These are phyloP conservation scores for Linaria vulgaris DNA, from an alignment of 257 asterid genomes.

Conservation along the genomic window DNA sequence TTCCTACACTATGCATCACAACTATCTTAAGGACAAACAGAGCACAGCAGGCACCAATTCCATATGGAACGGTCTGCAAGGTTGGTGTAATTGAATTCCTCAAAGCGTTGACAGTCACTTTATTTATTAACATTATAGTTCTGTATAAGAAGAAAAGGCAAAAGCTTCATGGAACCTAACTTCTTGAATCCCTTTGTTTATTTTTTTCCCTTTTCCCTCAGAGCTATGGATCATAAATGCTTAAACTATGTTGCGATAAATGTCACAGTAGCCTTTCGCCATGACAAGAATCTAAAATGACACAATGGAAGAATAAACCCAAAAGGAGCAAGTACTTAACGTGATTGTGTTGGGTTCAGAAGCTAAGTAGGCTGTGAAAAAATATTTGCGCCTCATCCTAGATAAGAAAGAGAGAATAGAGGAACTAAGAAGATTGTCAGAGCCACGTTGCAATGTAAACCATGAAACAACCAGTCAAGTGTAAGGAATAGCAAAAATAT, in stretches of 20 bases:
- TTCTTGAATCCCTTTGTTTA: background rate
- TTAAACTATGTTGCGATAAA: background rate
- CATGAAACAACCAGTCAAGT: background rate
- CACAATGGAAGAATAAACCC: background rate
- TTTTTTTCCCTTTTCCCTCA: background rate
- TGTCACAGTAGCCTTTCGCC: background rate
- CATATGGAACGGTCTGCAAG: slow-evolving; percentile 1
- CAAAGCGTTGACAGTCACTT: background rate
- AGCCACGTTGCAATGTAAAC: slow-evolving; percentile 7
- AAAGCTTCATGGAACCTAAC: background rate
- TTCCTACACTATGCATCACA: slow-evolving; percentile 1
- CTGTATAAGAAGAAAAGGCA: background rate
- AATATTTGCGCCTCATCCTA: slow-evolving; percentile 12
- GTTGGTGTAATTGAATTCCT: background rate
- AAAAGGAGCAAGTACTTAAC: background rate
- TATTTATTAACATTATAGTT: background rate
- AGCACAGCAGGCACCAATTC: background rate
- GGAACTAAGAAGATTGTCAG: background rate
- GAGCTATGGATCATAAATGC: background rate
- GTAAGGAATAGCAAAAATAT: too few species aligned
- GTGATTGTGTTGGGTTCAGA: background rate
- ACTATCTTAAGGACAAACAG: slow-evolving; percentile 3
- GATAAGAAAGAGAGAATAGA: background rate
- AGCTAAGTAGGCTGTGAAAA: slow-evolving; percentile 17
- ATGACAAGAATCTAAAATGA: background rate